Evolutionary conservation across 2,329 filamentous ascomycete genomes (phyloP), one percentile per base, ranked within the genome.

Genomic region (Phyllosticta citrichinensis): DNA sequence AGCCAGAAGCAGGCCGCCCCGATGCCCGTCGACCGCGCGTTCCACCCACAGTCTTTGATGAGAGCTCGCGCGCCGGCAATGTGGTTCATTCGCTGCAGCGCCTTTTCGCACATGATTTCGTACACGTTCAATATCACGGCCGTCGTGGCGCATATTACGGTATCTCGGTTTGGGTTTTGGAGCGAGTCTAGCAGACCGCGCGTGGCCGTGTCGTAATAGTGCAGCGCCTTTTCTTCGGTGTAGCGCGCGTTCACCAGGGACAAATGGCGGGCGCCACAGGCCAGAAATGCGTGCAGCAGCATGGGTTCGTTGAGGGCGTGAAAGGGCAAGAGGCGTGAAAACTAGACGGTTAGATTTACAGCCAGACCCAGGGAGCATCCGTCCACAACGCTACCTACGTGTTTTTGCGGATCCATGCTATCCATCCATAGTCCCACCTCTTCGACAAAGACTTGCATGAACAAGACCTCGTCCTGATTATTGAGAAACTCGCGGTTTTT

Each of bases 401-500:
- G 89, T 75, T 93, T 93, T 65, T 87, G 81, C 35, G 85, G 81
- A 75, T 96, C 90, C 78, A 97, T 85, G 52, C 86, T 89, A 74
- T 97, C 93, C 89, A 97, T 96, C 91, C 93, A 97, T 2, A 91
- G 75, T 0, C 88, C 91, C 2, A 97, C 89, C 65, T 96, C 88
- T 68, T 95, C 88, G 6, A 95, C 87, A 71, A 96, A 97, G 0
- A 91, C 86, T 71, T 96, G 90, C 87, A 97, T 90, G 70, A 91
- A 91, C n/a, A 87, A 77, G 0, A 94, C 82, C 70, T 96, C 91
- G 62, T 96, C 89, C 10, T 86, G 82, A 3, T 83, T 84, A 65
- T 83, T 86, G 54, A 96, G 79, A 66, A 84, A 89, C 57, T 88
- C 83, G 47, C 83, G 77, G 30, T 75, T 74, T 50, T 72, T 66